These are phyloP conservation scores for Kwoniella mangroviensis DNA, from an alignment of 768 basidiomycete species.

Conservation along the genomic window DNA sequence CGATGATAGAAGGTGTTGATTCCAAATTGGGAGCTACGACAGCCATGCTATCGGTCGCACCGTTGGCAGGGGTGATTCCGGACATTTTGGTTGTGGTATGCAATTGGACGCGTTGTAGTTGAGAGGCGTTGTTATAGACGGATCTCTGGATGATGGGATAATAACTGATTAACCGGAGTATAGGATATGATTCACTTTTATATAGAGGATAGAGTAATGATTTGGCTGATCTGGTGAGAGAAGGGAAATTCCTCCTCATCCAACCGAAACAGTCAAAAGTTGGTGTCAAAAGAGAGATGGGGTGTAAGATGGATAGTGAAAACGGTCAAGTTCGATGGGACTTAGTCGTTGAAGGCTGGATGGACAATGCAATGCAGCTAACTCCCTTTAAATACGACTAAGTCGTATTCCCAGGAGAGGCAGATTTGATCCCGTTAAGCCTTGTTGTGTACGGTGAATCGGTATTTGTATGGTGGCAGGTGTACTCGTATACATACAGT, in stretches of 20 bases:
- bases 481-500: background rate
- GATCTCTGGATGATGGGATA: background rate
- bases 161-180: background rate
- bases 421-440: background rate
- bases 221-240: background rate
- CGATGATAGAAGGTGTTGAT: constrained; percentile 14
- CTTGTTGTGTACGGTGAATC: background rate
- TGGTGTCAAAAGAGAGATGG: too few species aligned
- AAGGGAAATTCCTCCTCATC: background rate
- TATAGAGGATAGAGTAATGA: background rate
- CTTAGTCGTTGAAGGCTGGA: constrained; percentile 1
- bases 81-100: constrained; percentile 13
- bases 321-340: constrained; percentile 9
- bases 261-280: too few species aligned
- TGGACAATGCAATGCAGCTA: background rate
- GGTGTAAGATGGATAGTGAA: background rate
- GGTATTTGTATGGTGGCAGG: background rate
- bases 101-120: background rate
- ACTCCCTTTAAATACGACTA: background rate
- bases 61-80: constrained; percentile 7
- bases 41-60: constrained; percentile 34
- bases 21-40: constrained; percentile 40
- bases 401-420: background rate
- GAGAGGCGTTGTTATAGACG: background rate
- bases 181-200: background rate